Base-by-base conservation (phyloP, 306 rosid species). In the Cajanus cajan region DNA sequence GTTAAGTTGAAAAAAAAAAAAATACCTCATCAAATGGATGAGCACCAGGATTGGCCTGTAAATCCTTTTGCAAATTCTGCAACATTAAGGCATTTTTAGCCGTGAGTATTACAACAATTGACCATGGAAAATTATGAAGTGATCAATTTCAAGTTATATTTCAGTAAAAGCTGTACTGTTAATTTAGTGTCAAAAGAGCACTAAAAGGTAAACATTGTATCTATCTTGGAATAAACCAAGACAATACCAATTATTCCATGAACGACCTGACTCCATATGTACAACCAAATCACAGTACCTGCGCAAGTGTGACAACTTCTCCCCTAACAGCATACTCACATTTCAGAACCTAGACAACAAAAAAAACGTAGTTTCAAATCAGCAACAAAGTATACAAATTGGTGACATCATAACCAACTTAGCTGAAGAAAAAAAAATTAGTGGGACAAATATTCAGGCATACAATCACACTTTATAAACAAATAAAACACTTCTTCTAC, bases 271-370 rank as follows among this genome's bases (percentile, higher is more conserved):
- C 68, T 65, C 11, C 64, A 77, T 8, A 65, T 18, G 50, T 57
- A 68, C 65, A 73, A 51, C 22, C 47, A 74, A 59, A 66, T 45
- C 76, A 47, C 21, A 33, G 28, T 90, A 93, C 99, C 97, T 93
- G 97, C 1, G 99, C 98, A 85, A 95, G 85, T 61, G 95, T 87
- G 71, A 93, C 99, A 54, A 95, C 84, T 78, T 93, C 98, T 73
- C 98, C 99, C 75, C 98, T 92, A 58, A 95, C 98, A 80, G 99
- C 98, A 84, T 95, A 95, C 89, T 95, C 94, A 75, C 98, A 91
- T 67, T 88, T 81, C 86, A 93, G 77, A 88, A 95, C 94, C 99
- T 95, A 82, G n/a, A 62, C 45, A 82, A 24, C 14, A 61, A 67
- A 34, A n/a, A 73, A 64, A n/a, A 0, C 3, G 45, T 1, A 43